Percentiles rank a stretch among this genome's conserved stretches.
phyloP scores from a whole-genome alignment of 2,329 filamentous ascomycete genomes.

The Fusarium pininemorale region DNA sequence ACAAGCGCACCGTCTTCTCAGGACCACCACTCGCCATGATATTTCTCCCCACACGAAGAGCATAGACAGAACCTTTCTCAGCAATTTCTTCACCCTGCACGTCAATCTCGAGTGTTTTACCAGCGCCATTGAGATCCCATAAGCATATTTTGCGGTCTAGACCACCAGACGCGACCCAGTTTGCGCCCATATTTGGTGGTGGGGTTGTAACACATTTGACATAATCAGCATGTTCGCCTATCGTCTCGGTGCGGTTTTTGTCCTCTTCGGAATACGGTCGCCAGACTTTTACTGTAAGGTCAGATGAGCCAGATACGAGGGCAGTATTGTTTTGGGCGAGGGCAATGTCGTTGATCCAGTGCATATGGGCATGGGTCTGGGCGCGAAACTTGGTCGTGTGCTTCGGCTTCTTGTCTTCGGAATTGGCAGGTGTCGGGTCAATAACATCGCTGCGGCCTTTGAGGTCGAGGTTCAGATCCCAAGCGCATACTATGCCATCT shows the following conservation, averaged over 20 bases:
- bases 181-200: slow-evolving; percentile 63
- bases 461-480: slow-evolving; percentile 84
- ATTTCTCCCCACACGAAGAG: slow-evolving; percentile 79
- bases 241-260: slow-evolving; percentile 67
- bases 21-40: slow-evolving; percentile 93
- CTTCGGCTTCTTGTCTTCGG: slow-evolving; percentile 48
- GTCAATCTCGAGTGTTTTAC: slow-evolving; percentile 87
- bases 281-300: slow-evolving; percentile 93
- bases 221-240: slow-evolving; percentile 95
- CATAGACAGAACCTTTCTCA: slow-evolving; percentile 96
- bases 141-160: slow-evolving; percentile 91
- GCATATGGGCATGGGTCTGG: slow-evolving; percentile 80
- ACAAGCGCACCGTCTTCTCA: slow-evolving; percentile 90
- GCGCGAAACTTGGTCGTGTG: slow-evolving; percentile 66
- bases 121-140: slow-evolving; percentile 91
- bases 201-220: slow-evolving; percentile 93
- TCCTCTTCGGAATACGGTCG: slow-evolving; percentile 73
- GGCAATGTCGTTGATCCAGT: slow-evolving; percentile 95
- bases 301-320: slow-evolving; percentile 90
- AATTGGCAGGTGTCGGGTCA: slow-evolving; percentile 43
- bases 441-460: slow-evolving; percentile 45
- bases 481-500: slow-evolving; percentile 95
- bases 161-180: slow-evolving; percentile 94
- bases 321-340: slow-evolving; percentile 81
- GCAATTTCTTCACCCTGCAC: slow-evolving; percentile 82